Evolutionary conservation across 208 protist species (phyloP).

Genomic region (Naegleria lovaniensis): DNA sequence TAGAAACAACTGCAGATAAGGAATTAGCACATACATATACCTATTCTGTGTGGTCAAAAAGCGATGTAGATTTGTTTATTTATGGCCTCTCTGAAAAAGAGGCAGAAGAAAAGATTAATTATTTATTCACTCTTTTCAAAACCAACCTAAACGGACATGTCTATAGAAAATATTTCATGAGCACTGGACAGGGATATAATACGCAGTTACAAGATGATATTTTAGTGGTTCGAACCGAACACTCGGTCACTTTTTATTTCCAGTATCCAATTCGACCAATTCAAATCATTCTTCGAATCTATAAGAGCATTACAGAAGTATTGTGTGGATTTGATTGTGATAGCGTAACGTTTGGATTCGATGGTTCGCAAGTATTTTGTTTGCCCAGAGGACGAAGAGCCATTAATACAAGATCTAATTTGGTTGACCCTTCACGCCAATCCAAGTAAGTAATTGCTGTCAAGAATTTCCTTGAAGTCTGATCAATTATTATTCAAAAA

Average conservation of each 20-base stretch:
- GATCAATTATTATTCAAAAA: too few relatives aligned
- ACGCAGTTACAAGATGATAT: neutral
- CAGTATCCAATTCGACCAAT: conserved; percentile 17
- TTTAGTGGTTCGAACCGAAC: neutral
- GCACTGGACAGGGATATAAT: neutral
- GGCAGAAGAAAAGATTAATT: conserved; percentile 5
- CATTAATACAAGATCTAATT: neutral
- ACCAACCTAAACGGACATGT: neutral
- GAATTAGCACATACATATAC: neutral
- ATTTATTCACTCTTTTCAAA: neutral
- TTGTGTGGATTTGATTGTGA: conserved; percentile 42
- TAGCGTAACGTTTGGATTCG: neutral
- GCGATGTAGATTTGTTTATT: neutral
- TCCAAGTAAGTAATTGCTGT: neutral
- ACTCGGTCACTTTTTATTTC: neutral
- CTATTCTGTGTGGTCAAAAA: neutral
- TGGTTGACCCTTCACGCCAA: neutral
- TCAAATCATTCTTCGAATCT: conserved; percentile 37
- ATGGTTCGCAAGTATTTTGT: neutral
- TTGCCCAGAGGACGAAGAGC: neutral
- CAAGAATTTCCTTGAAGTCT: neutral
- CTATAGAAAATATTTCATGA: neutral
- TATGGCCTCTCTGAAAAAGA: neutral
- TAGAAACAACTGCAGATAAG: neutral
- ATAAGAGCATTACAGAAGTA: conserved; percentile 34